These are phyloP conservation scores for Solanum piurae DNA, from an alignment of 257 asterid species.

Conservation along the genomic window DNA sequence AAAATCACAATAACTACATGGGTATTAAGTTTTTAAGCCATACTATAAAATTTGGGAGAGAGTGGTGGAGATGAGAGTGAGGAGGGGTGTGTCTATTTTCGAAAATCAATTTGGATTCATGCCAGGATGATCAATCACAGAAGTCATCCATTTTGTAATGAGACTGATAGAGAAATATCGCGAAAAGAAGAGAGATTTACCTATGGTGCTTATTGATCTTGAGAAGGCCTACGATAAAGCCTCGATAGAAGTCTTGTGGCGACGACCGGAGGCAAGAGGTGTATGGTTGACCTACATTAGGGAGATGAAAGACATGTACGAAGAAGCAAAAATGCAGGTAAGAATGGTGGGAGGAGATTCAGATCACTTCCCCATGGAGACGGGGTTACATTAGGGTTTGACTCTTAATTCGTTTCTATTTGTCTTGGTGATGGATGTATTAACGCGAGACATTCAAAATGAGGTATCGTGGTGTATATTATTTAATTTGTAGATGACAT, in stretches of 20 bases:
- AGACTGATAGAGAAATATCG: too few relatives aligned
- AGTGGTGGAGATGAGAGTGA: not conserved
- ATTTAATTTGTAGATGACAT: not conserved
- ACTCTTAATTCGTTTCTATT: not conserved
- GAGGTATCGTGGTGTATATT: not conserved
- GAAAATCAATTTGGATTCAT: too few relatives aligned
- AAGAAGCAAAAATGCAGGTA: not conserved
- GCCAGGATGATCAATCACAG: too few relatives aligned
- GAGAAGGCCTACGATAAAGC: not conserved
- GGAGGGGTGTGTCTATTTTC: not conserved
- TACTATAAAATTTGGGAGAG: not conserved
- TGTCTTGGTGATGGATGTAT: not conserved
- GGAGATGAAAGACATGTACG: not conserved
- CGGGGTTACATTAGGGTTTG: not conserved
- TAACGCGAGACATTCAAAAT: not conserved
- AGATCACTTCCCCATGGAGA: not conserved
- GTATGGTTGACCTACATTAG: not conserved
- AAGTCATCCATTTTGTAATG: too few relatives aligned
- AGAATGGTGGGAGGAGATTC: not conserved
- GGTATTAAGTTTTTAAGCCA: not conserved
- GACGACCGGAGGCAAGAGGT: not conserved
- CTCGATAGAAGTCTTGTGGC: not conserved
- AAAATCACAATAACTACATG: not conserved
- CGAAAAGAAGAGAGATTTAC: not conserved
- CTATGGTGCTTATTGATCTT: not conserved